Evolutionary conservation across 139 green algal genomes (phyloP), one percentile per base, ranked within the genome.

Genomic region (Closterium sp.): DNA sequence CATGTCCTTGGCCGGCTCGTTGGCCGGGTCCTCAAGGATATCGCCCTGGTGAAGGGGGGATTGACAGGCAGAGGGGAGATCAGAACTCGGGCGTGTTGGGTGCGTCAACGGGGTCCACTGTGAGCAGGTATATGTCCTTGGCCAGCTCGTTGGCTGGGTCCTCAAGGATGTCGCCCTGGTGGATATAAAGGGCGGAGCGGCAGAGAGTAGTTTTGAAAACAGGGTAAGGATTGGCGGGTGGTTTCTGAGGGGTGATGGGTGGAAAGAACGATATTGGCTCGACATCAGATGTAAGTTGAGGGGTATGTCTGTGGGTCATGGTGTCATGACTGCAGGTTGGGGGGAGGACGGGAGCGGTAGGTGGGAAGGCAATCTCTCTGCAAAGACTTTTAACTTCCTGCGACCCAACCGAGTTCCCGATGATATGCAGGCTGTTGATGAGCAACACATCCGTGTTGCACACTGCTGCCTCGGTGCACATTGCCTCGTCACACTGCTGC

Each of bases 51-150:
- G 16, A 19, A 76, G 32, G 55, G 55, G 55, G 55, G 55, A 76
- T 7, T 28, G 55, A 28, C 55, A 28, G 5, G 12, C 16, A 19
- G 43, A 66, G 43, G 16, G 55, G 9, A 19, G 10, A 76, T 28
- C 16, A 76, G n/a, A n/a, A 98, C 89, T 94, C 89, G 76, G 91
- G 91, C 8, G 91, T 93, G 88, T 94, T 33, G 4, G 91, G 91
- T 23, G 91, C 91, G 25, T 90, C 83, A 43, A 93, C 91, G n/a
- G 91, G 91, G 38, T 87, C 31, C 19, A 90, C 85, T 21, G 89
- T 84, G 36, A 94, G 31, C 4, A 93, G 33, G 81, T 89, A 94
- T 89, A 94, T 94, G 30, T 94, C 91, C 30, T 91, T 87, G 89
- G 93, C 88, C 6, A 89, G 91, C 91, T 94, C 91, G 55, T 94